Base-by-base conservation (phyloP, 257 asterid genomes). In the Osmanthus fragrans region DNA sequence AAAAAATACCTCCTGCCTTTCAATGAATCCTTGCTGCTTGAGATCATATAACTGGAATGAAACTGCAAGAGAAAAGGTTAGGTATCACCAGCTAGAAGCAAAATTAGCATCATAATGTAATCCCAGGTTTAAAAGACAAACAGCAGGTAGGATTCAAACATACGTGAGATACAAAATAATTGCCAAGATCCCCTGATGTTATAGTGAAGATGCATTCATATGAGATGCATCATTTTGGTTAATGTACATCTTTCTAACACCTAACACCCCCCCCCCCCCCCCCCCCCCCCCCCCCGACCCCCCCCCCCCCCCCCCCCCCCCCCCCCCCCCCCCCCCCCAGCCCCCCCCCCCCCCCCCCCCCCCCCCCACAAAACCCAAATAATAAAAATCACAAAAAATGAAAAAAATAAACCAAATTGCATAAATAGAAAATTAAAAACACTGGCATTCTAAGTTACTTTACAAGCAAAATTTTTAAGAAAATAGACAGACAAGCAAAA, bases 21-120 rank as follows among this genome's bases (percentile, higher is more conserved):
- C 97, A 69, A 93, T 93, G 85, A 86, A 91, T 73, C 97, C 97
- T 88, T 91, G 97, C 82, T 88, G 98, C 92, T 88, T 93, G 84
- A 91, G 96, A 89, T 93, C 98, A 73, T 91, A 93, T 79, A 93
- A 85, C 69, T 87, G 93, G 85, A 93, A 91, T 39, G 93, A 91
- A 91, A 93, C 97, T 93, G 87, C 74, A 87, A 80, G 32, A 79
- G 70, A 45, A 75, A 29, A 74, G 79, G 67, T 79, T 77, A 73
- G 34, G 81, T 23, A 72, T 80, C 81, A 82, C 63, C 79, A 75
- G 72, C 64, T 39, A 70, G 82, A 77, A 75, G 70, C 73, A 84
- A 76, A 58, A 73, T 73, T 73, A 69, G 58, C 72, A 73, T 16
- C 39, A 67, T 10, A 66, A 58, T 42, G 45, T 11, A 70, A 72